Evolutionary conservation across 1,284 basidiomycete genomes (phyloP).

Genomic region (Lignosus rhinocerotis): DNA sequence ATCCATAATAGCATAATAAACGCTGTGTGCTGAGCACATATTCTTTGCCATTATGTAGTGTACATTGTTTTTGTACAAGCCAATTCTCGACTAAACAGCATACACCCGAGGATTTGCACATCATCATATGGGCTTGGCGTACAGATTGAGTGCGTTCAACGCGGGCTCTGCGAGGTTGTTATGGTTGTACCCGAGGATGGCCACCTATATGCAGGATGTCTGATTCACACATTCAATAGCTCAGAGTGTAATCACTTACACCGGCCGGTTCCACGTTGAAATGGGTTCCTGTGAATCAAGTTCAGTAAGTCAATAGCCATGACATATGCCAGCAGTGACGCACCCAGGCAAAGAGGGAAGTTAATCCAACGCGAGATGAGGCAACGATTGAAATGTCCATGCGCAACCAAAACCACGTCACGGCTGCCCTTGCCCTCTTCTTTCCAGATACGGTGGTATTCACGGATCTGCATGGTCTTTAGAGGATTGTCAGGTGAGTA

Average conservation of each 20-base stretch:
- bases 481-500: neutral
- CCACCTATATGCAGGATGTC: conserved; percentile 44
- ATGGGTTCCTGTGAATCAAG: conserved; percentile 54
- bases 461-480: conserved; percentile 56
- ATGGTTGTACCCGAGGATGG: conserved; percentile 77
- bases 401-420: conserved; percentile 77
- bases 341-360: conserved; percentile 67
- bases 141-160: conserved; percentile 72
- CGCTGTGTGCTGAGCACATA: neutral
- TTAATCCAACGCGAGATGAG: conserved; percentile 82
- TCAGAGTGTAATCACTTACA: conserved; percentile 43
- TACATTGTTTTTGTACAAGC: neutral
- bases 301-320: conserved; percentile 4
- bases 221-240: neutral
- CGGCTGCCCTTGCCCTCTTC: conserved; percentile 63
- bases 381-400: conserved; percentile 85
- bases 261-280: conserved; percentile 83
- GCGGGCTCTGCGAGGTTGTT: conserved; percentile 74
- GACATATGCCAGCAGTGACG: conserved; percentile 7
- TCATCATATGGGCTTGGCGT: conserved; percentile 38
- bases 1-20: neutral
- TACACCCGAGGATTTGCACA: neutral
- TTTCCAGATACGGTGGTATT: conserved; percentile 73
- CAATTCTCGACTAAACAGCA: neutral
- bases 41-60: neutral